Evolutionary conservation across 768 basidiomycete genomes (phyloP), one percentile per base, ranked within the genome.

Genomic region (Tubosaeta sp.): DNA sequence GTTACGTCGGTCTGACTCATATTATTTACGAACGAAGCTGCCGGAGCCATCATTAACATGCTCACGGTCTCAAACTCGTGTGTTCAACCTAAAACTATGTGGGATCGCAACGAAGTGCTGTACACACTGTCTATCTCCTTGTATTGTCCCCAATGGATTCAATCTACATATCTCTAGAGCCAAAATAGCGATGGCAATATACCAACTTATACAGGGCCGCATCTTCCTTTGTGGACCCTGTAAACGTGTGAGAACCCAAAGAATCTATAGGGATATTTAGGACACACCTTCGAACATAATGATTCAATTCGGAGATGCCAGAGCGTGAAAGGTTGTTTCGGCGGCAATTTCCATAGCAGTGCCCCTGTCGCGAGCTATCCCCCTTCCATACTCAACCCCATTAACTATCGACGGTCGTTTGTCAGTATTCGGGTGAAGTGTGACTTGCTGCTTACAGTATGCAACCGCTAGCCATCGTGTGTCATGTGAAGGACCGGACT

Each of bases 311-410:
- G n/a, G 39, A 27, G 64, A 43, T 13, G 61, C 48, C 44, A 67
- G 36, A 12, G 67, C 67, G 18, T 44, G 51, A 49, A 58, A 60
- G 18, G 67, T 55, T 6, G 41, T 44, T 50, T 67, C 65, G 19
- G 65, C 67, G 36, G 65, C 65, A 8, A 48, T 29, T 48, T 69
- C 67, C 67, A 67, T 67, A 18, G 65, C 65, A 21, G 53, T 51
- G 27, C 65, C 65, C 27, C 60, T 62, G 41, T 65, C 58, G 21
- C 67, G 55, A 27, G 59, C 65, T 10, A 53, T 30, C 1, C 65
- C 65, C 12, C 52, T 53, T 12, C 65, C 65, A 29, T 67, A 58
- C 44, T 67, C 65, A 10, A 67, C 14, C 13, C 54, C 63, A 30
- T 65, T 59, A 22, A 62, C 65, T 66, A 32, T 35, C 41, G 11